Percentiles rank a stretch among this genome's conserved stretches.
Evolutionary conservation across 495 filamentous ascomycete species (phyloP).

Genomic region (Neurospora sp.): DNA sequence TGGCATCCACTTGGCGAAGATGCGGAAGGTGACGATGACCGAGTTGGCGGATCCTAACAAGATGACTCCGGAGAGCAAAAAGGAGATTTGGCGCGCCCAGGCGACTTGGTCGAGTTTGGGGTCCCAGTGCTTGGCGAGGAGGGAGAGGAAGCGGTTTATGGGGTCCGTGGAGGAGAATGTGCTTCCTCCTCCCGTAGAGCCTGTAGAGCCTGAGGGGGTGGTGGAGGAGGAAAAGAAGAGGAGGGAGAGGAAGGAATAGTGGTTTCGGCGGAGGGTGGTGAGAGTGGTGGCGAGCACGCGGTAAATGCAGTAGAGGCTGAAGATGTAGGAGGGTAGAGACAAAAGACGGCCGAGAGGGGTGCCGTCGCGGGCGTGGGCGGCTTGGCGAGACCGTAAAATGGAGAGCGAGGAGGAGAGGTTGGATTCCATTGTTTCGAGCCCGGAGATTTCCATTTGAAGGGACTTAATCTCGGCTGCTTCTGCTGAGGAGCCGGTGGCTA

Average conservation of each 20-base stretch:
- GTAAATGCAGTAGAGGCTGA: slow-evolving; percentile 68
- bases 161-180: slow-evolving; percentile 59
- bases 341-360: slow-evolving; percentile 52
- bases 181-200: background rate
- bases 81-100: slow-evolving; percentile 69
- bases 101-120: slow-evolving; percentile 57
- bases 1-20: slow-evolving; percentile 62
- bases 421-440: slow-evolving; percentile 63
- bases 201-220: background rate
- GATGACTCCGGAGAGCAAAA: slow-evolving; percentile 67
- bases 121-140: slow-evolving; percentile 62
- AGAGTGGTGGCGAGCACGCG: slow-evolving; percentile 58
- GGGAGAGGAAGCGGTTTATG: slow-evolving; percentile 64
- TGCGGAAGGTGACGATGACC: slow-evolving; percentile 63
- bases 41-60: slow-evolving; percentile 65
- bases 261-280: slow-evolving; percentile 47
- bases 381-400: slow-evolving; percentile 45
- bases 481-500: slow-evolving; percentile 46
- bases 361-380: slow-evolving; percentile 49
- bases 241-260: slow-evolving; percentile 34
- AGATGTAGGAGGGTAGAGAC: slow-evolving; percentile 48
- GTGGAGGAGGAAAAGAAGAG: background rate
- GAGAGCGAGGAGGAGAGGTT: slow-evolving; percentile 52
- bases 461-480: slow-evolving; percentile 53
- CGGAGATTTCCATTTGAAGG: slow-evolving; percentile 65